Evolutionary conservation across 2,329 filamentous ascomycete species (phyloP), one percentile per base, ranked within the genome.

Genomic region (Exophiala aquamarina): DNA sequence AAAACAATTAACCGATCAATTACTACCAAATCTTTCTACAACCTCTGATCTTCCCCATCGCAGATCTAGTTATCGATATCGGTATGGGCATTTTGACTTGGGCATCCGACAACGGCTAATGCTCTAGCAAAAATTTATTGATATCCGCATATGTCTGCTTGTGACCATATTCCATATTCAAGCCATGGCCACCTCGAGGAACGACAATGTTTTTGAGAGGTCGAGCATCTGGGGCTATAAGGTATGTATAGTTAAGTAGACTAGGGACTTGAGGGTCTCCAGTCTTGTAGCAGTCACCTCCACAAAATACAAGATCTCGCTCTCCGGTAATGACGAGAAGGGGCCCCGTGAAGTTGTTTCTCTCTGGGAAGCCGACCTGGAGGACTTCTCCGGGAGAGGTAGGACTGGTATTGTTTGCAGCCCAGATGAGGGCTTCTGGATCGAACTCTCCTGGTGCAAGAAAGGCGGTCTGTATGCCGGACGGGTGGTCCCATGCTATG

Each of bases 131-230:
- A 26, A 26, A 26, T 11, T 26, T 26, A 11, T 26, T 26, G 23
- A 26, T 26, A 11, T 26, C 23, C 6, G 23, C 23, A 26, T 26
- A 26, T 11, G 23, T 26, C 11, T 26, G 23, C 23, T 26, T 26
- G 19, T 67, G 55, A 23, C 68, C 68, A 44, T 68, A 70, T 40
- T 71, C 65, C 17, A 76, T 60, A 57, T 77, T 80, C n/a, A 82
- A 57, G 0, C 69, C 75, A 40, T 80, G 75, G 0, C 75, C 68
- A 31, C 77, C 74, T 3, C 70, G 67, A 0, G 73, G 71, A 1
- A 84, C 74, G 13, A 84, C 69, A 35, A 74, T 73, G 0, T 78
- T 67, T 49, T 77, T 68, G 58, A 83, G 82, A 0, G 62, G 61
- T 0, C 59, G 69, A 1, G 75, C 69, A 10, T 73, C 66, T 2